These are phyloP conservation scores for Phialophora macrospora DNA, from an alignment of 2,329 filamentous ascomycete species.

Conservation along the genomic window DNA sequence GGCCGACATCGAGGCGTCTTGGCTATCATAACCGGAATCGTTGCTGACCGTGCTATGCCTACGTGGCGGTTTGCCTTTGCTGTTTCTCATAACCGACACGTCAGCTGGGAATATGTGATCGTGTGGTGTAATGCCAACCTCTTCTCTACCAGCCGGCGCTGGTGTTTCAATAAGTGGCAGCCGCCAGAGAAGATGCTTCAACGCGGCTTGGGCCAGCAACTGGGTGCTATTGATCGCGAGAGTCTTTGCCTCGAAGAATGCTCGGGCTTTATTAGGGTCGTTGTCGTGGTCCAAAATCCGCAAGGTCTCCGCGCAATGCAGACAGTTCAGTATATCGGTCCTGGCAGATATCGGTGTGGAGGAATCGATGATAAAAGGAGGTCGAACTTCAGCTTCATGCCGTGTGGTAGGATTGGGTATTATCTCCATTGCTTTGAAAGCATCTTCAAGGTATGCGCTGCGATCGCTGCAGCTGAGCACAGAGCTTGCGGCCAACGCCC, in stretches of 20 bases:
- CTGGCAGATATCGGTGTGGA: constrained; percentile 57
- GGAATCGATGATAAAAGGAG: constrained; percentile 57
- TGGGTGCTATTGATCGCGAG: constrained; percentile 40
- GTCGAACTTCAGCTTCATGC: constrained; percentile 28
- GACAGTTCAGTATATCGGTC: constrained; percentile 61
- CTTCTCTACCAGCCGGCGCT: constrained; percentile 29
- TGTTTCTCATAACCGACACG: constrained; percentile 26
- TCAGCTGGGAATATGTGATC: constrained; percentile 27
- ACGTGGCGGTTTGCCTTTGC: constrained; percentile 26
- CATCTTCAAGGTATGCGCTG: constrained; percentile 41
- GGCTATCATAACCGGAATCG: constrained; percentile 49
- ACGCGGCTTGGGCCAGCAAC: constrained; percentile 31
- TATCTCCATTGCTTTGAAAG: constrained; percentile 58
- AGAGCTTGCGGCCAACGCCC: constrained; percentile 64
- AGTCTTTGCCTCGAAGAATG: constrained; percentile 44
- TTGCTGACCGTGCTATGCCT: constrained; percentile 45
- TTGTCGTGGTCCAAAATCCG: constrained; percentile 54
- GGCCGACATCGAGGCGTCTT: constrained; percentile 30
- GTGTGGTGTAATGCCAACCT: constrained; percentile 33
- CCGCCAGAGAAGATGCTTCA: constrained; percentile 34
- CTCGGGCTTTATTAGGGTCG: constrained; percentile 39
- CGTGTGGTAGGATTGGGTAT: constrained; percentile 50
- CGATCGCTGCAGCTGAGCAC: constrained; percentile 60
- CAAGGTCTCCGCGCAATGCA: constrained; percentile 65
- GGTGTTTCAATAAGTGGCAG: constrained; percentile 26